A percentile compares a stretch with the other conserved stretches of the same genome.
phyloP scores from a whole-genome alignment of 2,329 filamentous ascomycete genomes.

The Fusarium newnesense region DNA sequence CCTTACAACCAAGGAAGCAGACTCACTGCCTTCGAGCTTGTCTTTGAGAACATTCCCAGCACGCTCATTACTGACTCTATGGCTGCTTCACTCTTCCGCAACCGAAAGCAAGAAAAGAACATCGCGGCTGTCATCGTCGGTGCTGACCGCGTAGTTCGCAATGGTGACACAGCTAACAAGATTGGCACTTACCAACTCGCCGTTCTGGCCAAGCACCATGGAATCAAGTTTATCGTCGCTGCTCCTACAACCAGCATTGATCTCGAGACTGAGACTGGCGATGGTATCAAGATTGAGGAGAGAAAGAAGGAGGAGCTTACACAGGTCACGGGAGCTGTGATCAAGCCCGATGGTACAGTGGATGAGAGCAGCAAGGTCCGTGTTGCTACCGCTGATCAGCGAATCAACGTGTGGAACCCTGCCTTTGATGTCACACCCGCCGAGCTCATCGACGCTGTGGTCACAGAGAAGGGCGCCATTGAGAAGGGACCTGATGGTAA shows the following conservation, averaged over 20 bases:
- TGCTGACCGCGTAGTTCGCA: constrained; percentile 93
- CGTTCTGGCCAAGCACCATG: constrained; percentile 88
- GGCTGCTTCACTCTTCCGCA: constrained; percentile 84
- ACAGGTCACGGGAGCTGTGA: constrained; percentile 80
- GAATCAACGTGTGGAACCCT: constrained; percentile 93
- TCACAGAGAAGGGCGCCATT: constrained; percentile 90
- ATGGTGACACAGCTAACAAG: constrained; percentile 98
- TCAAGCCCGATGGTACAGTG: constrained; percentile 70
- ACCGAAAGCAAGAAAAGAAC: constrained; percentile 69
- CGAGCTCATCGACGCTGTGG: constrained; percentile 88
- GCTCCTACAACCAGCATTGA: constrained; percentile 96
- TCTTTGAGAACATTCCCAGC: constrained; percentile 89
- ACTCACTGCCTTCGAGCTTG: constrained; percentile 95
- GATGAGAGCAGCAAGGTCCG: constrained; percentile 72
- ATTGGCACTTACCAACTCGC: constrained; percentile 95
- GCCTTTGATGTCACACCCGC: constrained; percentile 95
- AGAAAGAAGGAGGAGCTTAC: constrained; percentile 84
- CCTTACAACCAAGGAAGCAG: constrained; percentile 98
- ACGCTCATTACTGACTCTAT: constrained; percentile 97
- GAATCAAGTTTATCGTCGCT: constrained; percentile 93
- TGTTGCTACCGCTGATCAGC: constrained; percentile 81
- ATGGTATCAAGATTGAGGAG: constrained; percentile 90
- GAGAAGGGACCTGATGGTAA: constrained; percentile 77
- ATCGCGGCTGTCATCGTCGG: constrained; percentile 92
- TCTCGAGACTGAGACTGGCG: constrained; percentile 78